Conservation (phyloP, 129 eudicot genomes). For the Oenanthe sinensis region DNA sequence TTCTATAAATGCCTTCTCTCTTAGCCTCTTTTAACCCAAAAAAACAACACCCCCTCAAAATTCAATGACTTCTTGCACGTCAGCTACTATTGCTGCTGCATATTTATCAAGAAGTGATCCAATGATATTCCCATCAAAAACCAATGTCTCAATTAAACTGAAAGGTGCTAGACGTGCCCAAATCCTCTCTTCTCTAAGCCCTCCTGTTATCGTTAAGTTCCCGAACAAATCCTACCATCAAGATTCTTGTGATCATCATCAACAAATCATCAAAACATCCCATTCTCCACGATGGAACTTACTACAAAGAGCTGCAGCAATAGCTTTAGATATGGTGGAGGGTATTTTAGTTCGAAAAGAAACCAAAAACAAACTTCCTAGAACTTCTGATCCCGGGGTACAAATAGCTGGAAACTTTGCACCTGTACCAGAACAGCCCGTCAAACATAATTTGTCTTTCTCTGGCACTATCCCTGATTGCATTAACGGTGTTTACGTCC, state of each 20-base stretch:
- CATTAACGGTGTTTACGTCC: constrained; percentile 3
- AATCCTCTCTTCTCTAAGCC: background rate
- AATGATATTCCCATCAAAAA: background rate
- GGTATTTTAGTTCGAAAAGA: background rate
- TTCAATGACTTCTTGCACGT: background rate
- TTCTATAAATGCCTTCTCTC: too few relatives aligned
- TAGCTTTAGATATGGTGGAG: constrained; percentile 1
- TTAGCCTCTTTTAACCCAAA: too few relatives aligned
- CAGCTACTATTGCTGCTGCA: background rate
- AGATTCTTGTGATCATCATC: background rate
- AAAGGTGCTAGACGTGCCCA: background rate
- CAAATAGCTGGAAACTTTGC: constrained; percentile 6
- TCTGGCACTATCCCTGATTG: background rate
- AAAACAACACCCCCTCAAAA: too few relatives aligned
- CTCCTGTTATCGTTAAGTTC: background rate
- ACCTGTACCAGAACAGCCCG: constrained; percentile 2
- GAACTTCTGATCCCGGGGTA: background rate
- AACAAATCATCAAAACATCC: background rate
- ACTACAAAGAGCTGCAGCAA: constrained; percentile 8
- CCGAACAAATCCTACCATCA: background rate
- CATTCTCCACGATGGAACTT: background rate
- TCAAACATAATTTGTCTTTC: background rate
- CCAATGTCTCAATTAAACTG: background rate
- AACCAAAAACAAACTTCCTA: background rate
- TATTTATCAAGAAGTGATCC: background rate